phyloP scores from a whole-genome alignment of 805 yeast genomes.

The Yarrowia yakushimensis region DNA sequence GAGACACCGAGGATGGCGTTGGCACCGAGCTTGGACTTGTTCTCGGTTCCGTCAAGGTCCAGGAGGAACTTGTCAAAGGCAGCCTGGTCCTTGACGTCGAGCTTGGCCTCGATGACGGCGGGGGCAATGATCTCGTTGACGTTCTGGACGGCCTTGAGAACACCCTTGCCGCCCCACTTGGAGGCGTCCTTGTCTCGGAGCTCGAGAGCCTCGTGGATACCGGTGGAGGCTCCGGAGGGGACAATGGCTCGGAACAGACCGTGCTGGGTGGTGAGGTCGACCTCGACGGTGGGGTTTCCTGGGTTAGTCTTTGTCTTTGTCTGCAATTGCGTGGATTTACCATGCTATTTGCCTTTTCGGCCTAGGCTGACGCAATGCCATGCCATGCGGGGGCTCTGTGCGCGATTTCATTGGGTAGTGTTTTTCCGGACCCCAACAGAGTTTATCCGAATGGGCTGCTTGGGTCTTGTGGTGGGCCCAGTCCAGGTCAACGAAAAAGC shows the following conservation, averaged over 20 bases:
- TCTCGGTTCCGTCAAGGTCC: slow-evolving; percentile 91
- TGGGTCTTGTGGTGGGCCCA: not conserved
- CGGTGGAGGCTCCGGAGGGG: slow-evolving; percentile 99
- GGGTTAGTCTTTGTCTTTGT: not conserved
- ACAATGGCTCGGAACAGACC: slow-evolving; percentile 97
- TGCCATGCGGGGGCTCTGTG: slow-evolving; percentile 7
- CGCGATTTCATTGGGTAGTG: slow-evolving; percentile 15
- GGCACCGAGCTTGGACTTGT: slow-evolving; percentile 97
- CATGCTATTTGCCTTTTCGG: not conserved
- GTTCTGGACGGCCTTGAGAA: slow-evolving; percentile 91
- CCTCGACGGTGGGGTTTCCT: slow-evolving; percentile 97
- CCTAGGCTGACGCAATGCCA: slow-evolving; percentile 1
- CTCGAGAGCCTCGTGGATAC: slow-evolving; percentile 97
- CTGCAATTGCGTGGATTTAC: not conserved
- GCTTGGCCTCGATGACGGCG: slow-evolving; percentile 73
- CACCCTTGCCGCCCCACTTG: slow-evolving; percentile 99
- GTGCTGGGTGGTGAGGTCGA: slow-evolving; percentile 86
- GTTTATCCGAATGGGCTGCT: not conserved
- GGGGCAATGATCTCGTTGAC: slow-evolving; percentile 95
- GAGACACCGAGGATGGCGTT: slow-evolving; percentile 98
- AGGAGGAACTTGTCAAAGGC: slow-evolving; percentile 82
- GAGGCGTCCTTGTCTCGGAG: slow-evolving; percentile 97
- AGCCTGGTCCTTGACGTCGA: slow-evolving; percentile 83
- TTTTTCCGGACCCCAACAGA: slow-evolving; percentile 23
- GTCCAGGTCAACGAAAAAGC: not conserved